These are phyloP conservation scores for Ceratocystiopsis brevicomis DNA, from an alignment of 2,329 filamentous ascomycete species.

Conservation along the genomic window DNA sequence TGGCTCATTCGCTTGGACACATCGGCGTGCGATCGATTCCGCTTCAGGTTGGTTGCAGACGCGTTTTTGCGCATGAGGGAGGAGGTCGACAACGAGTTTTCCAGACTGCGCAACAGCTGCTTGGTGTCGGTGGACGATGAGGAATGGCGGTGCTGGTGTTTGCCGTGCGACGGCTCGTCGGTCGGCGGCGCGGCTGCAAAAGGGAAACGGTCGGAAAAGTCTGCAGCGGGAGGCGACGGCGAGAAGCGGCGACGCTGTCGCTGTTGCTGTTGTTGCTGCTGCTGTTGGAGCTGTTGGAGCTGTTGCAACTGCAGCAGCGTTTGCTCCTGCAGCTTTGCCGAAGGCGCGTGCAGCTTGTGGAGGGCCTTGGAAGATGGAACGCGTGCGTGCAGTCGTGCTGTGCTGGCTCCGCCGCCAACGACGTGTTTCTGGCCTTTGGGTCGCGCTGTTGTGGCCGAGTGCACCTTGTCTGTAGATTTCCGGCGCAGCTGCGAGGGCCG, in stretches of 20 bases:
- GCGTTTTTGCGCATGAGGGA: slow-evolving; percentile 33
- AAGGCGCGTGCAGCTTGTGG: slow-evolving; percentile 14
- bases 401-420: slow-evolving; percentile 20
- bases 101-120: slow-evolving; percentile 22
- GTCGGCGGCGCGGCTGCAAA: slow-evolving; percentile 3
- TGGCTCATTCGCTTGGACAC: slow-evolving; percentile 31
- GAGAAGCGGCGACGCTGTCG: slow-evolving; percentile 23
- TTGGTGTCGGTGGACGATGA: slow-evolving; percentile 30
- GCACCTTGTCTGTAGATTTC: too few relatives aligned
- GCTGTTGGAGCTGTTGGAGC: slow-evolving; percentile 1
- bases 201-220: slow-evolving; percentile 12
- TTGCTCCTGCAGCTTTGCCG: slow-evolving; percentile 10
- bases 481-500: background rate
- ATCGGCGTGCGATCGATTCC: slow-evolving; percentile 40
- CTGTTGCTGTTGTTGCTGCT: slow-evolving; percentile 8
- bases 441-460: slow-evolving; percentile 15
- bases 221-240: slow-evolving; percentile 18
- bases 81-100: slow-evolving; percentile 23
- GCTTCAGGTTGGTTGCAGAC: slow-evolving; percentile 36
- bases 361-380: slow-evolving; percentile 33
- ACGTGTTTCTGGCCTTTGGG: slow-evolving; percentile 23
- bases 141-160: slow-evolving; percentile 25
- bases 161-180: background rate
- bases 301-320: slow-evolving; percentile 4
- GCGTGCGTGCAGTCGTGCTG: slow-evolving; percentile 28